Conservation (phyloP, 805 yeast species). For the Wickerhamomyces chambardii region DNA sequence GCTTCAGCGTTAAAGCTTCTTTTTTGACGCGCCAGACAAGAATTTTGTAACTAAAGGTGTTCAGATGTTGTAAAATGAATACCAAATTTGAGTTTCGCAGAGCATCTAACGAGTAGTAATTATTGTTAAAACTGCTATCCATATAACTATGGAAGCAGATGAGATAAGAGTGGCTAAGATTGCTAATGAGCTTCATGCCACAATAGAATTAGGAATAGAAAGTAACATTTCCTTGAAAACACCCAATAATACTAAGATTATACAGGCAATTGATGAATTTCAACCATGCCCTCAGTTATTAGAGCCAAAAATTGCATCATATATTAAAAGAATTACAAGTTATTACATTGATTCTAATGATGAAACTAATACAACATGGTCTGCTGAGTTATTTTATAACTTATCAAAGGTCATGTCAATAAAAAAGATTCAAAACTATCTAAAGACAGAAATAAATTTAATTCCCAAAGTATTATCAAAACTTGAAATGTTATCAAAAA, state of each 20-base stretch:
- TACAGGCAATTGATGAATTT: constrained; percentile 33
- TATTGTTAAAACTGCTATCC: too few species aligned
- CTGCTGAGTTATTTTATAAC: constrained; percentile 38
- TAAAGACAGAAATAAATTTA: constrained; percentile 49
- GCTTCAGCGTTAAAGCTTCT: too few species aligned
- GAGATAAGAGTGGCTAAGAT: constrained; percentile 21
- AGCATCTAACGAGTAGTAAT: too few species aligned
- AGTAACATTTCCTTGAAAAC: not conserved
- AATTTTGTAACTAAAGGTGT: too few species aligned
- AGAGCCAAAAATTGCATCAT: constrained; percentile 28
- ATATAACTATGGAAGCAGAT: constrained; percentile 26
- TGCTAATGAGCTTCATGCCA: constrained; percentile 13
- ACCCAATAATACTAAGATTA: constrained; percentile 3
- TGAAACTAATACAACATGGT: constrained; percentile 1
- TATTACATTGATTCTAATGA: constrained; percentile 13
- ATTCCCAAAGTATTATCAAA: constrained; percentile 27
- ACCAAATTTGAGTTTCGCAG: too few species aligned
- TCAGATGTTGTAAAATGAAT: too few species aligned
- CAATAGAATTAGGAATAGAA: constrained; percentile 7
- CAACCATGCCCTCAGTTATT: constrained; percentile 45
- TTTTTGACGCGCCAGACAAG: too few species aligned
- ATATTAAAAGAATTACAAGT: constrained; percentile 21
- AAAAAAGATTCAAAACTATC: constrained; percentile 48
- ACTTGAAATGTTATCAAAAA: constrained; percentile 7
- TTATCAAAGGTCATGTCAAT: constrained; percentile 59